Evolutionary conservation across 371 early-diverging fungal species (phyloP).

Genomic region (Apophysomyces elegans): DNA sequence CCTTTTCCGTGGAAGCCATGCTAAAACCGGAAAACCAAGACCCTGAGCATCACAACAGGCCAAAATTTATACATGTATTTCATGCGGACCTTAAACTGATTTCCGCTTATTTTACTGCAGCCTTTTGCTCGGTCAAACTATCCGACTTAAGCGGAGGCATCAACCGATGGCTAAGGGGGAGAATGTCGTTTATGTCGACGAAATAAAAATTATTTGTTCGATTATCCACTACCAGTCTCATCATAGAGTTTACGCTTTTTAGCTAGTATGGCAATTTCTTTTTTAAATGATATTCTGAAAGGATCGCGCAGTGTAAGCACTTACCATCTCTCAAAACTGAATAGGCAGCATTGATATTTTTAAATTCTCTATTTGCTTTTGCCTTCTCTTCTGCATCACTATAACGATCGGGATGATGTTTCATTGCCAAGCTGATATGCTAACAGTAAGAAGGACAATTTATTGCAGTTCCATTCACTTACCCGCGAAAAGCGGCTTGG

Average conservation of each 20-base stretch:
- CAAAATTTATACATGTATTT: too few relatives aligned
- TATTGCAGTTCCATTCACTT: conserved; percentile 6
- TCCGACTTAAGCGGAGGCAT: neutral
- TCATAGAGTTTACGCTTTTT: conserved; percentile 40
- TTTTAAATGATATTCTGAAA: neutral
- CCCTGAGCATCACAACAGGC: neutral
- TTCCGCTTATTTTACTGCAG: neutral
- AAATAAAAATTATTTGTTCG: neutral
- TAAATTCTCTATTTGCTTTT: conserved; percentile 57
- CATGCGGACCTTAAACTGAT: too few relatives aligned
- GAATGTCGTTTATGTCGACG: neutral
- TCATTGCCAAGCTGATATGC: conserved; percentile 49
- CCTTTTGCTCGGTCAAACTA: neutral
- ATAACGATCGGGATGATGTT: conserved; percentile 61
- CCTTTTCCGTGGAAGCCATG: neutral
- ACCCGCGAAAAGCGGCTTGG: conserved; percentile 65
- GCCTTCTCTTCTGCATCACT: conserved; percentile 55
- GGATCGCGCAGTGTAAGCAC: neutral
- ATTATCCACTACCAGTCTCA: conserved; percentile 27
- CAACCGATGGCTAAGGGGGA: neutral
- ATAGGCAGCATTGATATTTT: conserved; percentile 61
- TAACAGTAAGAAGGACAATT: neutral
- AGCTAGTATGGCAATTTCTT: conserved; percentile 13
- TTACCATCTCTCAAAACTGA: conserved; percentile 63
- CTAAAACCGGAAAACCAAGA: neutral